These are phyloP conservation scores for Trichoderma harzianum DNA, from an alignment of 2,329 filamentous ascomycete species.

Conservation along the genomic window DNA sequence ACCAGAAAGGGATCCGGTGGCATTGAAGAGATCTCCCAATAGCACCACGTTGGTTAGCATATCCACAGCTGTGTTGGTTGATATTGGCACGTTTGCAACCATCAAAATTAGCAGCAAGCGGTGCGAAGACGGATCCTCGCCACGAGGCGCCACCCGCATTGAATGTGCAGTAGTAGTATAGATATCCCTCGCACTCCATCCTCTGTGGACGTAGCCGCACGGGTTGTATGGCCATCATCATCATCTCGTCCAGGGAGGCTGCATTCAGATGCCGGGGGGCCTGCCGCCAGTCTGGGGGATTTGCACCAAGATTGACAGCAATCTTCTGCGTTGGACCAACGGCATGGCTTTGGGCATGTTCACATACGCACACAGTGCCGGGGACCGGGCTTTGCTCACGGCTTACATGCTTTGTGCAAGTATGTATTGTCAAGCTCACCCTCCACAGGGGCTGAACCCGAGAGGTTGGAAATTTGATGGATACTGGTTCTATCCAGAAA, in stretches of 20 bases:
- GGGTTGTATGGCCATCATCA: not conserved
- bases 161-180: not conserved
- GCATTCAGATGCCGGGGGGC: constrained; percentile 9
- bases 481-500: not conserved
- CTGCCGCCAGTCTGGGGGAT: not conserved
- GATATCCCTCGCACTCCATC: not conserved
- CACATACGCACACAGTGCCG: constrained; percentile 14
- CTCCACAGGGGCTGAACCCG: constrained; percentile 2
- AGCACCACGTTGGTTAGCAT: not conserved
- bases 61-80: not conserved
- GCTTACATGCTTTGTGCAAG: constrained; percentile 6
- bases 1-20: not conserved
- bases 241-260: not conserved
- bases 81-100: not conserved
- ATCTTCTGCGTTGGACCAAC: constrained; percentile 9
- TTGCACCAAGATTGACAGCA: constrained; percentile 10
- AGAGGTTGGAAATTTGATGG: constrained; percentile 8
- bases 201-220: not conserved
- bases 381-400: not conserved
- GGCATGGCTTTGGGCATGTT: not conserved
- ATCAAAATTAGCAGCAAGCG: not conserved
- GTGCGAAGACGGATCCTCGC: not conserved
- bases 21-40: constrained; percentile 15
- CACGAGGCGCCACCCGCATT: constrained; percentile 9
- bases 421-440: not conserved